Evolutionary conservation across 768 basidiomycete species (phyloP), one percentile per base, ranked within the genome.

Genomic region (Atractiella rhizophila): DNA sequence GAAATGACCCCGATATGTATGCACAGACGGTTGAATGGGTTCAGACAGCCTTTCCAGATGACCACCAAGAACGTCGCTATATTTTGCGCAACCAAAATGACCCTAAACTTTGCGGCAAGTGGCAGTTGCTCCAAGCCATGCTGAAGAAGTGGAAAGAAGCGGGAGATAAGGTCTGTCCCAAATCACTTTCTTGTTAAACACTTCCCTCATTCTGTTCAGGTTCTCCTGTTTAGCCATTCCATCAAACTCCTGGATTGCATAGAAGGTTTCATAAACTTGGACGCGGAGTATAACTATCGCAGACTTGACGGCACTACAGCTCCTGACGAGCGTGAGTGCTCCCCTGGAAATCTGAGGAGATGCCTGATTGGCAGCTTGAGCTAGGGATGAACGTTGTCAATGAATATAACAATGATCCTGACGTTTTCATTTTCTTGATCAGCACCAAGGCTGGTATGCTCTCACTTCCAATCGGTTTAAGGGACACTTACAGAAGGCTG

Each of bases 391-490:
- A 15, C 26, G 21, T 15, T 19, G 9, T 18, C 24, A 24, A 12
- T 18, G 83, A 91, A 54, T 56, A 63, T 49, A 91, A 88, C 53
- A 75, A 91, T 9, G 73, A 82, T 46, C 66, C 73, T 0, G 63
- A 72, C 18, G 58, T 78, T 31, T 83, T 73, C 54, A 59, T 85
- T 30, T 82, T 88, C 56, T 62, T 88, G 39, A 83, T 91, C 41
- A 85, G 81, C 5, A 91, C 82, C 0, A 63, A 81, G 39, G 82
- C 83, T 3, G 86, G 86, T 1, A 86, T 85, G 2, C n/a, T n/a
- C n/a, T n/a, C n/a, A n/a, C n/a, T n/a, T n/a, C n/a, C n/a, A n/a
- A 81, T 79, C 5, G 85, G 85, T 2, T 61, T 91, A 33, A 91
- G 86, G 54, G n/a, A n/a, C n/a, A n/a, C n/a, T n/a, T n/a, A n/a